Evolutionary conservation across 805 yeast species (phyloP), one percentile per base, ranked within the genome.

Genomic region (Yarrowia hollandica): DNA sequence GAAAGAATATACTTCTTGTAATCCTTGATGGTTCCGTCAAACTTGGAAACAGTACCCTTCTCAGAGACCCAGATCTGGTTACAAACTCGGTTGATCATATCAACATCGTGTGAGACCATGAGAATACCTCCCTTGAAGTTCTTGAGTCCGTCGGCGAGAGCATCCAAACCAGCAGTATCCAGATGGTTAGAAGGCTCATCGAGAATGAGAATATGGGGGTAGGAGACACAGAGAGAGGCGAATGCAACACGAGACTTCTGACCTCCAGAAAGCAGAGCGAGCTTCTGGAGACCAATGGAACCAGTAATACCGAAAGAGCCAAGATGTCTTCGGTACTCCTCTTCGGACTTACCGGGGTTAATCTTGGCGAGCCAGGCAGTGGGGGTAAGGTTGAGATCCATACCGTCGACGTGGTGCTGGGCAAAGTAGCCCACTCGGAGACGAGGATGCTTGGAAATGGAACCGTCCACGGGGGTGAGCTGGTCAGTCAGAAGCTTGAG

Each of bases 171-270:
- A 31, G 96, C 86, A 8, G 97, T 92, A 86, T 94, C 99, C 80
- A 94, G 83, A 75, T 94, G 99, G 75, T 94, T 94, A 6, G 97
- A 88, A 74, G 99, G 99, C 80, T 94, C 99, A 79, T 94, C 99
- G 65, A 94, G 77, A 68, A 94, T 84, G 68, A 94, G 78, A 41
- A 94, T 83, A 71, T 94, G 99, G 16, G 99, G 99, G 63, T 87
- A 86, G 62, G 81, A 81, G 67, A 94, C 78, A 75, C 97, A 90
- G 64, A 94, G 78, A 14, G 97, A 92, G 8, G 99, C 98, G 75
- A 94, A 94, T 0, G 98, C 98, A 57, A 94, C 99, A 75, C 99
- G 83, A 23, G 97, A 90, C 72, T 94, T 94, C 71, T 94, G 99
- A 78, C 99, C 99, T 74, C 98, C 99, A 9, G 98, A 92, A 61